Evolutionary conservation across 2,329 filamentous ascomycete species (phyloP).

Genomic region (Clonostachys solani): DNA sequence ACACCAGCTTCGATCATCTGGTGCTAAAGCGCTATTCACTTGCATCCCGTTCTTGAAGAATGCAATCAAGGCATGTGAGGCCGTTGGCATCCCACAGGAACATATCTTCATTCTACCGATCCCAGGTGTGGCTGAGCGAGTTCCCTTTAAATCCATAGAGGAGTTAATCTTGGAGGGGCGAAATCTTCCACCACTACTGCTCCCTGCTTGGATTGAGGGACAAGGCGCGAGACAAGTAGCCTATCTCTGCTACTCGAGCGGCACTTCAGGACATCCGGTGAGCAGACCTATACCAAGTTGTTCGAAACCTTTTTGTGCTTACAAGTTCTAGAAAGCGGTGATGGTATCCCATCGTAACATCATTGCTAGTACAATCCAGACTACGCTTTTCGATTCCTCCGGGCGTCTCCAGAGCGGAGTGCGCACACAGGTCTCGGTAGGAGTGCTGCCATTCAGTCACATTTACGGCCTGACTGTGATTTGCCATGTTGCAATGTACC

Average conservation of each 20-base stretch:
- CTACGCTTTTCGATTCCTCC: slow-evolving; percentile 36
- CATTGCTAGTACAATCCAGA: slow-evolving; percentile 70
- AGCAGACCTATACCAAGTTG: slow-evolving; percentile 9
- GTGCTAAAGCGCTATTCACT: slow-evolving; percentile 68
- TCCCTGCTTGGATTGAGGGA: slow-evolving; percentile 56
- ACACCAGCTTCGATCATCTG: slow-evolving; percentile 67
- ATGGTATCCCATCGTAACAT: slow-evolving; percentile 79
- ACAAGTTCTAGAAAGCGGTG: slow-evolving; percentile 62
- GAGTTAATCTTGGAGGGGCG: slow-evolving; percentile 61
- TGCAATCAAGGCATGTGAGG: slow-evolving; percentile 60
- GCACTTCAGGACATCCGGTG: slow-evolving; percentile 74
- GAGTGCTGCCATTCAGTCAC: slow-evolving; percentile 73
- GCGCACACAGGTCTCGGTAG: slow-evolving; percentile 46
- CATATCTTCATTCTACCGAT: slow-evolving; percentile 67
- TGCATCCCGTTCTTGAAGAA: slow-evolving; percentile 62
- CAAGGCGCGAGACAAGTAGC: slow-evolving; percentile 66
- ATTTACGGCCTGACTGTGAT: slow-evolving; percentile 77
- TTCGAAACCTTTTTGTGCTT: not conserved
- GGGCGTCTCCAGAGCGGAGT: slow-evolving; percentile 34
- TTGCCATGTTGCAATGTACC: slow-evolving; percentile 59
- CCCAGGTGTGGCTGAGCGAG: slow-evolving; percentile 50
- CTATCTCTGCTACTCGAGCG: slow-evolving; percentile 77
- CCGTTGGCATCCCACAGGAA: slow-evolving; percentile 57
- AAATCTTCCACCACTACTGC: slow-evolving; percentile 45
- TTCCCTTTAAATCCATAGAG: slow-evolving; percentile 59